Evolutionary conservation across 2,329 filamentous ascomycete species (phyloP).

Genomic region (Nannizziopsis arthrosporioides): DNA sequence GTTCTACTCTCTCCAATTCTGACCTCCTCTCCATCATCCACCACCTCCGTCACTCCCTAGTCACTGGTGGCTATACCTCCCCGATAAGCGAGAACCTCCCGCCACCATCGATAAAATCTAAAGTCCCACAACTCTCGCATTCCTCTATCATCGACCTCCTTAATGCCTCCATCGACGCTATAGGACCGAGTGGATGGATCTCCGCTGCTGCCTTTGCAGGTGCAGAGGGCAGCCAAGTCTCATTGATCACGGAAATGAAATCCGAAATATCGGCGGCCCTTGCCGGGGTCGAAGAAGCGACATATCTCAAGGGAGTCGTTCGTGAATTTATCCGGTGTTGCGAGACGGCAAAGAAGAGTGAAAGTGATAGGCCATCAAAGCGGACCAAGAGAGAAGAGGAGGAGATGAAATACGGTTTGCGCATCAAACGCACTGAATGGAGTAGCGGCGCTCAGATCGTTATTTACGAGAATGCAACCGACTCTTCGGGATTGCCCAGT

Average conservation of each 20-base stretch:
- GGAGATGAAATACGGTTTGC: constrained; percentile 14
- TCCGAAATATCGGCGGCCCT: constrained; percentile 39
- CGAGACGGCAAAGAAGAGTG: constrained; percentile 15
- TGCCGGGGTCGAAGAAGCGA: constrained; percentile 38
- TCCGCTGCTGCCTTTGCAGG: constrained; percentile 27
- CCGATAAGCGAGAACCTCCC: constrained; percentile 33
- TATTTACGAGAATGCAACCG: constrained; percentile 12
- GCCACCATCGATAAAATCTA: constrained; percentile 26
- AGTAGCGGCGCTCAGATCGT: constrained; percentile 30
- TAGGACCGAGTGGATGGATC: constrained; percentile 39
- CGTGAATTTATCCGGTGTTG: constrained; percentile 36
- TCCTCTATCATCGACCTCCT: constrained; percentile 32
- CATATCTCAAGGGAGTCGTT: constrained; percentile 37
- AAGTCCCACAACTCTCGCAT: constrained; percentile 29
- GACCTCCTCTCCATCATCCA: constrained; percentile 32
- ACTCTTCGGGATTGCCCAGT: neutral
- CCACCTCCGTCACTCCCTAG: constrained; percentile 35
- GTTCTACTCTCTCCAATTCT: constrained; percentile 29
- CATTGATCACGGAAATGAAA: constrained; percentile 38
- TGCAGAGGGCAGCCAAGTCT: constrained; percentile 29
- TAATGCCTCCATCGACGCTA: constrained; percentile 36
- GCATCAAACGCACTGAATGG: constrained; percentile 27
- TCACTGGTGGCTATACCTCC: constrained; percentile 33
- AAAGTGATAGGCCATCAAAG: neutral
- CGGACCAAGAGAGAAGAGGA: neutral